Percentiles rank a stretch among this genome's conserved stretches.
phyloP scores from a whole-genome alignment of 257 asterid species.

The Vinca minor region DNA sequence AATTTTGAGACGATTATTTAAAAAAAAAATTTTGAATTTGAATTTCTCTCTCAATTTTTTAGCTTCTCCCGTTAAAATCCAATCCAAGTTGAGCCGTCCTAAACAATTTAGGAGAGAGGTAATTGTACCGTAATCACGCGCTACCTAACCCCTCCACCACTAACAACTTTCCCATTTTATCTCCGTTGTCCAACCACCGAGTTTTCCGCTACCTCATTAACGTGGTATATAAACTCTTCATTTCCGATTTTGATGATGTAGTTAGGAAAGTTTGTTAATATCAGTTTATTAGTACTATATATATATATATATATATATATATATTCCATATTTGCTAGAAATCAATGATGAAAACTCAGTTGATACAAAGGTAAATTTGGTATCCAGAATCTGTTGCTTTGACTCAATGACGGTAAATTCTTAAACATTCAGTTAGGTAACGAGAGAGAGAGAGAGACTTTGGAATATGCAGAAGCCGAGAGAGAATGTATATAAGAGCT shows the following conservation, averaged over 20 bases:
- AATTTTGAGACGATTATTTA: no score
- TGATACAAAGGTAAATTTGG: slow-evolving; percentile 16
- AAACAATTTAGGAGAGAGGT: no score
- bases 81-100: no score
- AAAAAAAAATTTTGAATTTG: no score
- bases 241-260: not conserved
- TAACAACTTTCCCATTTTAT: no score
- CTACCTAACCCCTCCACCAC: no score
- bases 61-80: no score
- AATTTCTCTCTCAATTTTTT: no score
- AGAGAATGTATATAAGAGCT: not conserved
- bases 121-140: no score
- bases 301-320: slow-evolving; percentile 9
- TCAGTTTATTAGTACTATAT: not conserved
- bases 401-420: no score
- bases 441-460: not conserved
- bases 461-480: slow-evolving; percentile 5
- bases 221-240: not conserved
- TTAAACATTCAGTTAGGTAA: not conserved
- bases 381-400: slow-evolving; percentile 8
- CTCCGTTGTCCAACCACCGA: no score
- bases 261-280: not conserved
- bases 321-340: slow-evolving; percentile 13
- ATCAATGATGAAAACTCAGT: slow-evolving; percentile 10
- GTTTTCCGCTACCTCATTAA: not conserved